phyloP scores from a whole-genome alignment of 768 basidiomycete genomes.

The Nidula microcarpa region DNA sequence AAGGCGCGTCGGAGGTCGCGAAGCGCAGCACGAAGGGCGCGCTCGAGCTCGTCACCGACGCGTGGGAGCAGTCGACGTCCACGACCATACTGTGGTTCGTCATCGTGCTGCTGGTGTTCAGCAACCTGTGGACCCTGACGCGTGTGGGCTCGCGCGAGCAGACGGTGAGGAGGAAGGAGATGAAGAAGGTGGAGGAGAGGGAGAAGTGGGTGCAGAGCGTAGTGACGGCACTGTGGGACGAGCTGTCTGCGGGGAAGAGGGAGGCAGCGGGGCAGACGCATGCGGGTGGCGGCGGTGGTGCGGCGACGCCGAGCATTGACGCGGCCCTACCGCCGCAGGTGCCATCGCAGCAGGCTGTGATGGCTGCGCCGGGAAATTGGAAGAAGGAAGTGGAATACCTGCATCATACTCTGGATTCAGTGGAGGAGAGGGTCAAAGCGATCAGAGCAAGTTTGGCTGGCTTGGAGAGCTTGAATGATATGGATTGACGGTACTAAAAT shows the following conservation, averaged over 20 bases:
- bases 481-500: too few relatives aligned
- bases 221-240: conserved; percentile 70
- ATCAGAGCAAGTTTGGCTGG: conserved; percentile 36
- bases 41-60: conserved; percentile 74
- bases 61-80: conserved; percentile 73
- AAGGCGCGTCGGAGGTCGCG: conserved; percentile 71
- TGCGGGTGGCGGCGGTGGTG: too few relatives aligned
- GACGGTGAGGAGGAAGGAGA: conserved; percentile 45
- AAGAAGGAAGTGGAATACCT: conserved; percentile 47
- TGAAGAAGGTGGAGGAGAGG: conserved; percentile 58
- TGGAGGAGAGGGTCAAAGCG: conserved; percentile 54
- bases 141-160: conserved; percentile 36
- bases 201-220: conserved; percentile 76
- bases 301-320: background rate
- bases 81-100: conserved; percentile 72
- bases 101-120: conserved; percentile 68
- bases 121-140: conserved; percentile 68
- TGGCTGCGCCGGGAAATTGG: conserved; percentile 20
- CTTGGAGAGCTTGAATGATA: conserved; percentile 11
- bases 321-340: conserved; percentile 2
- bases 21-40: conserved; percentile 66
- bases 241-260: conserved; percentile 48
- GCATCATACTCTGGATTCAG: conserved; percentile 44
- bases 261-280: conserved; percentile 5
- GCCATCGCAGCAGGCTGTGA: conserved; percentile 5